A percentile compares a stretch with the other conserved stretches of the same genome.
These are phyloP conservation scores for Exophiala dermatitidis DNA, from an alignment of 2,329 filamentous ascomycete genomes.

Conservation along the genomic window DNA sequence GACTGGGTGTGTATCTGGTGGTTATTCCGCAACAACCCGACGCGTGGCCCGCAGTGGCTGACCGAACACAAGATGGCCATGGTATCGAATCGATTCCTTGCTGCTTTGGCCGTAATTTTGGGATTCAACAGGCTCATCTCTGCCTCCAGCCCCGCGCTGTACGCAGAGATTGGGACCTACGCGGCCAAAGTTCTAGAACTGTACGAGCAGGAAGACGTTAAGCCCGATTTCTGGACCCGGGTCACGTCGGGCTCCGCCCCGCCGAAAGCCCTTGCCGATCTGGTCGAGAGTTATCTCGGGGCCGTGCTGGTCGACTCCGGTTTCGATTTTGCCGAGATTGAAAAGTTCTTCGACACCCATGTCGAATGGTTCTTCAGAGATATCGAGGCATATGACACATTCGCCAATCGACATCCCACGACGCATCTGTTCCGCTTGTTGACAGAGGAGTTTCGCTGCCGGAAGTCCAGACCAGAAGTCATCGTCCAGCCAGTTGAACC, in stretches of 20 bases:
- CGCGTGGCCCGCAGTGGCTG: conserved; percentile 87
- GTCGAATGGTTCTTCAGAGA: conserved; percentile 74
- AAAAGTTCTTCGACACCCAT: conserved; percentile 67
- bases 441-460: conserved; percentile 58
- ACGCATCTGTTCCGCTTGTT: conserved; percentile 63
- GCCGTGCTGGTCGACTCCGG: conserved; percentile 84
- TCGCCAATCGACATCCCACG: conserved; percentile 77
- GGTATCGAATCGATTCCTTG: conserved; percentile 92
- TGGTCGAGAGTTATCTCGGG: conserved; percentile 81
- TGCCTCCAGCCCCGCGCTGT: conserved; percentile 31
- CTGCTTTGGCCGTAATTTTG: conserved; percentile 69
- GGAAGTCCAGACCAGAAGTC: conserved; percentile 45
- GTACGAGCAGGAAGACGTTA: conserved; percentile 30
- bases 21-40: conserved; percentile 68
- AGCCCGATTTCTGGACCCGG: conserved; percentile 39
- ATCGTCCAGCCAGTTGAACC: conserved; percentile 6
- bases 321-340: conserved; percentile 68
- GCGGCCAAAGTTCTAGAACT: conserved; percentile 45
- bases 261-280: conserved; percentile 64
- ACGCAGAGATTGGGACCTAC: conserved; percentile 34
- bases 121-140: conserved; percentile 68
- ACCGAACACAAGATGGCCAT: conserved; percentile 99
- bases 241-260: conserved; percentile 31
- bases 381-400: conserved; percentile 80
- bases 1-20: conserved; percentile 80